Percentiles rank a stretch among this genome's conserved stretches.
These are phyloP conservation scores for Anisodus tanguticus DNA, from an alignment of 257 asterid species.

Conservation along the genomic window DNA sequence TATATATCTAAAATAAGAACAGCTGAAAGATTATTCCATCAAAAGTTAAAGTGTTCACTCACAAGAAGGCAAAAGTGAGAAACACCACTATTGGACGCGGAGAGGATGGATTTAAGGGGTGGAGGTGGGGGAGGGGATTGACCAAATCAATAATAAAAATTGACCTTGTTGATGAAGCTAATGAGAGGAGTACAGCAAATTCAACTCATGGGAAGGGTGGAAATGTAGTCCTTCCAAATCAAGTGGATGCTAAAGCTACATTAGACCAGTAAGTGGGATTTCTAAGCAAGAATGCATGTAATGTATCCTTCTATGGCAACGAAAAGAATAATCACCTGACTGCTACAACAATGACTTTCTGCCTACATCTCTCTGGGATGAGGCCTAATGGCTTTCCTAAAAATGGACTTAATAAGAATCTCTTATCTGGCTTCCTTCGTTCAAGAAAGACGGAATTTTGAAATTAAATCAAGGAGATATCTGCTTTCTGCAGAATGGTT, in stretches of 20 bases:
- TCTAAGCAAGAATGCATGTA: conserved; percentile 23
- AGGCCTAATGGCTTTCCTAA: not conserved
- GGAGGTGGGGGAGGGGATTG: not conserved
- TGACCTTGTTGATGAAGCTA: conserved; percentile 13
- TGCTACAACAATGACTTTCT: conserved; percentile 2
- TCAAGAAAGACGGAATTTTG: conserved; percentile 41
- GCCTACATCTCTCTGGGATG: not conserved
- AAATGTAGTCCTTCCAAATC: not conserved
- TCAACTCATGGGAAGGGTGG: not conserved
- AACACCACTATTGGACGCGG: not conserved
- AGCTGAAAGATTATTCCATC: conserved; percentile 3
- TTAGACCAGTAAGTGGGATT: conserved; percentile 24
- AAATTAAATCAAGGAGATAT: conserved; percentile 55
- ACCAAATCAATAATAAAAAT: not conserved
- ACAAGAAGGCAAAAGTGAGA: not conserved
- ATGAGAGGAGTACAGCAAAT: not conserved
- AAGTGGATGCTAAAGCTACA: not conserved
- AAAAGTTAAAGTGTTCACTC: not conserved
- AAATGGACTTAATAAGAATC: conserved; percentile 24
- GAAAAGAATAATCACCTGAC: conserved; percentile 20
- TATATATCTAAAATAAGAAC: conserved; percentile 14
- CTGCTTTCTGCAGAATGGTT: conserved; percentile 62
- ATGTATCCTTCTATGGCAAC: conserved; percentile 13
- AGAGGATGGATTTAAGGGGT: not conserved
- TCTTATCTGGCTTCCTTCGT: conserved; percentile 28